Percentiles rank a stretch among this genome's conserved stretches.
phyloP scores from a whole-genome alignment of 2,329 filamentous ascomycete genomes.

The Microthyrium microscopicum region DNA sequence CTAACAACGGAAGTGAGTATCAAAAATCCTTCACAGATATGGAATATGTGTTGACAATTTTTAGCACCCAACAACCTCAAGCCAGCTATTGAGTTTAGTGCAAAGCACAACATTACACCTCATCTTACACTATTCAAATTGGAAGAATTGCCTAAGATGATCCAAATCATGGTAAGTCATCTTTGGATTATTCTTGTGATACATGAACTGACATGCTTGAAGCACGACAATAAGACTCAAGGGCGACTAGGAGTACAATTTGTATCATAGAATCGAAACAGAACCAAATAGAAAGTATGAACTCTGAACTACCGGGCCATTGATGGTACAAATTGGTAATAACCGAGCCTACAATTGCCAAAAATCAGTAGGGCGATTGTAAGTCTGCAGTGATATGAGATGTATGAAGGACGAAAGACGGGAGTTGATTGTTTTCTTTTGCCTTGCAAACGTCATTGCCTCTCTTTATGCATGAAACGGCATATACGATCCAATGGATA shows the following conservation, averaged over 20 bases:
- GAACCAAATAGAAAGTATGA: neutral
- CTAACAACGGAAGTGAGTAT: slow-evolving; percentile 19
- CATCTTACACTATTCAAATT: slow-evolving; percentile 16
- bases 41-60: neutral
- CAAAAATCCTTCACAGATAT: neutral
- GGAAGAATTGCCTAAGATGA: slow-evolving; percentile 19
- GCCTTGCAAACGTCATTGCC: too few species aligned
- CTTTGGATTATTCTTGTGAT: neutral
- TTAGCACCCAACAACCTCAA: slow-evolving; percentile 16
- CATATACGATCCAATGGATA: too few species aligned
- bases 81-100: slow-evolving; percentile 17
- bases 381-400: too few species aligned
- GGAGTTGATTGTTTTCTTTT: too few species aligned
- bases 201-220: too few species aligned
- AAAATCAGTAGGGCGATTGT: too few species aligned
- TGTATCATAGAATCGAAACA: slow-evolving; percentile 2
- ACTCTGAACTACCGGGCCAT: too few species aligned
- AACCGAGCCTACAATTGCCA: too few species aligned
- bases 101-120: slow-evolving; percentile 18
- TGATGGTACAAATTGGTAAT: too few species aligned
- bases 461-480: too few species aligned
- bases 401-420: too few species aligned
- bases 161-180: slow-evolving; percentile 16
- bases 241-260: slow-evolving; percentile 6
- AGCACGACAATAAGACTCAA: slow-evolving; percentile 6